A percentile compares a stretch with the other conserved stretches of the same genome.
Conservation (phyloP, 129 eudicot genomes). For the Chrysanthemum makinoi region DNA sequence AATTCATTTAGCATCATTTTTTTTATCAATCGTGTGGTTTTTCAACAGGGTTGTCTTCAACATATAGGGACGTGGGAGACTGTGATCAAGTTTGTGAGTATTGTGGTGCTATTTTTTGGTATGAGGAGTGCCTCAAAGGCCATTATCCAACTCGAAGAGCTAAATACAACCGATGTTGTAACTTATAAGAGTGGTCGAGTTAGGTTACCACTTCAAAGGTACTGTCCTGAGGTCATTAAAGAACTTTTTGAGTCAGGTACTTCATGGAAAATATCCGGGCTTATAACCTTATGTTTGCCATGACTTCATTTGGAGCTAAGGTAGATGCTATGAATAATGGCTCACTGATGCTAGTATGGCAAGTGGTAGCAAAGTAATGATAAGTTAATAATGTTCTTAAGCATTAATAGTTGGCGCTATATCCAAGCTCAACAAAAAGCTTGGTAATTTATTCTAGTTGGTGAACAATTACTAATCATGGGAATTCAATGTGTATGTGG, state of each 20-base stretch:
- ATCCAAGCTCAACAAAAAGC: too few relatives aligned
- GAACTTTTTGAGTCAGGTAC: neutral
- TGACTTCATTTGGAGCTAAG: too few relatives aligned
- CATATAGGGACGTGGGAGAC: neutral
- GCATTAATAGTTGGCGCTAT: too few relatives aligned
- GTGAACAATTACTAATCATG: conserved; percentile 9
- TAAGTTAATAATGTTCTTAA: too few relatives aligned
- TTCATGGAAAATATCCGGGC: neutral
- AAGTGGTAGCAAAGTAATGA: too few relatives aligned
- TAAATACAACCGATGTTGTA: neutral
- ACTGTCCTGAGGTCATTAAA: neutral
- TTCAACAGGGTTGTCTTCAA: neutral
- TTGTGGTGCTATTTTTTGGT: neutral
- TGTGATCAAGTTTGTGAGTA: neutral
- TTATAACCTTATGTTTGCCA: too few relatives aligned
- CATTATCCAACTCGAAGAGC: too few relatives aligned
- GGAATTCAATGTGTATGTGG: conserved; percentile 67
- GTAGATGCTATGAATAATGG: too few relatives aligned
- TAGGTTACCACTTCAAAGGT: neutral
- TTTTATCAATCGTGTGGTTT: neutral
- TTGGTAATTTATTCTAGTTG: too few relatives aligned
- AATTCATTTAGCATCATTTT: neutral
- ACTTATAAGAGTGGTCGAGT: neutral
- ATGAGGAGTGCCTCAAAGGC: neutral
- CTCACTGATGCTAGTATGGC: too few relatives aligned